Percentiles rank a stretch among this genome's conserved stretches.
Conservation (phyloP, 345 rosid species). For the Brassica nigra region DNA sequence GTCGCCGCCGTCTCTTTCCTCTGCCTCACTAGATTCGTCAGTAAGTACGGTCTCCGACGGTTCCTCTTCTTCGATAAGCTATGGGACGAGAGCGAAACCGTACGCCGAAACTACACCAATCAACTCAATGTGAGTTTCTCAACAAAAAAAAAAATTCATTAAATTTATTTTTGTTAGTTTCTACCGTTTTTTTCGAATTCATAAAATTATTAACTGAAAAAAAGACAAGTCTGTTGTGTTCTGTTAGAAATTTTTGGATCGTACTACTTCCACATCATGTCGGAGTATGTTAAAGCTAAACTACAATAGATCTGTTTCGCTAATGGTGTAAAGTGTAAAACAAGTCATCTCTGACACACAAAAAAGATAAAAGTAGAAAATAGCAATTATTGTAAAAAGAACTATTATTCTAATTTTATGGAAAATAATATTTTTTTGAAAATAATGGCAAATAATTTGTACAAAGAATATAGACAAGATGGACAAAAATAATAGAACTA, state of each 20-base stretch:
- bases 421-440: background rate
- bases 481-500: conserved; percentile 9
- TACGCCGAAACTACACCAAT: conserved; percentile 59
- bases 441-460: conserved; percentile 9
- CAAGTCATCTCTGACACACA: conserved; percentile 27
- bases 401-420: conserved; percentile 21
- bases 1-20: conserved; percentile 70
- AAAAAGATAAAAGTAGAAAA: background rate
- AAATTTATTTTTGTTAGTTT: background rate
- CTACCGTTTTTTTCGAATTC: background rate
- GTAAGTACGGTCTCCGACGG: conserved; percentile 66
- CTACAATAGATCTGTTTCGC: background rate
- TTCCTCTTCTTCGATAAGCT: conserved; percentile 91
- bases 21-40: conserved; percentile 65
- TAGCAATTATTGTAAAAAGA: conserved; percentile 18
- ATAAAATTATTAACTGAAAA: background rate
- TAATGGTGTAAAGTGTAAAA: conserved; percentile 8
- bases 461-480: conserved; percentile 27
- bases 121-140: conserved; percentile 70
- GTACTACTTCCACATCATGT: background rate
- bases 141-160: background rate
- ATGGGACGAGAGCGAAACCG: conserved; percentile 81
- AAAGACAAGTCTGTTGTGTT: background rate
- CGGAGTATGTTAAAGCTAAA: background rate
- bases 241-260: background rate